Conservation (phyloP, 2,329 filamentous ascomycete species). For the Blastomyces gilchristii region DNA sequence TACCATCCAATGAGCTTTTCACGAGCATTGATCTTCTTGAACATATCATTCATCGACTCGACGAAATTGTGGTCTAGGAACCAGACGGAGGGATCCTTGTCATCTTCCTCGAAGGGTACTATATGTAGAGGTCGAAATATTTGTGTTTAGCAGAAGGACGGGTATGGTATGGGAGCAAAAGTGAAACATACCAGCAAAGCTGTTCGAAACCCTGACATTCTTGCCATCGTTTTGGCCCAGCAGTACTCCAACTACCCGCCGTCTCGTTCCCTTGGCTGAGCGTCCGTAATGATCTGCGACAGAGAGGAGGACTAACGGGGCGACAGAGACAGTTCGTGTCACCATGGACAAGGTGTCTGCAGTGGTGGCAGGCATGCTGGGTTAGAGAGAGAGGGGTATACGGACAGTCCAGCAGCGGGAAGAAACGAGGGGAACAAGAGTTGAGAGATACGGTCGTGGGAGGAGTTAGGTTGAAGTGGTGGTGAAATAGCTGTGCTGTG, state of each 20-base stretch:
- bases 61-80: conserved; percentile 99
- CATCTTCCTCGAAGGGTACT: conserved; percentile 99
- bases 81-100: conserved; percentile 97
- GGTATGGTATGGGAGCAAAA: conserved; percentile 3
- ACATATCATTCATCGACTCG: conserved; percentile 99
- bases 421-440: background rate
- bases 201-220: conserved; percentile 95
- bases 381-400: conserved; percentile 3
- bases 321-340: conserved; percentile 89
- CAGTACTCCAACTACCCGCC: conserved; percentile 86
- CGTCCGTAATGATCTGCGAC: conserved; percentile 98
- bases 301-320: conserved; percentile 92
- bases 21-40: conserved; percentile 98
- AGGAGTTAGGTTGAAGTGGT: background rate
- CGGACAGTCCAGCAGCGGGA: background rate
- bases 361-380: conserved; percentile 85
- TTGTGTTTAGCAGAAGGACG: background rate
- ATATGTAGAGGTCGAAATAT: conserved; percentile 8
- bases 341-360: conserved; percentile 93
- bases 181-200: conserved; percentile 70
- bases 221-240: conserved; percentile 94
- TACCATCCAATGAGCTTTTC: conserved; percentile 99
- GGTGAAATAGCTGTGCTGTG: background rate
- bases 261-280: conserved; percentile 75
- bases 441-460: background rate